phyloP scores from a whole-genome alignment of 352 stramenopile species.

The Pseudoperonospora humuli region DNA sequence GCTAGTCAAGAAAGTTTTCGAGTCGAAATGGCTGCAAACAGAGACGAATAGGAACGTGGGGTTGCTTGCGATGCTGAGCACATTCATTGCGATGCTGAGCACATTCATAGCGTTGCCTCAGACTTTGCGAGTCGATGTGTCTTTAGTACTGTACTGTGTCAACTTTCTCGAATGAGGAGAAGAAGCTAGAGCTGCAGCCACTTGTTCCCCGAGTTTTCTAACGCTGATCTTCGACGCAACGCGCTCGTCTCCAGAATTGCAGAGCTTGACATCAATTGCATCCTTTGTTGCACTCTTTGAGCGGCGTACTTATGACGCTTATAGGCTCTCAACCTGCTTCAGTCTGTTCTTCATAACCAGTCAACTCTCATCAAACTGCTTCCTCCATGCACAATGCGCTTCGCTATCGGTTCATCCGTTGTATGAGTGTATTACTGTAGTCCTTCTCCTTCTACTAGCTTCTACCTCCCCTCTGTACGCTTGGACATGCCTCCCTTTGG shows the following conservation, averaged over 20 bases:
- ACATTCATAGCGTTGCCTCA: constrained; percentile 1
- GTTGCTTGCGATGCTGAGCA: constrained; percentile 6
- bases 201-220: constrained; percentile 21
- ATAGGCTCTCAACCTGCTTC: constrained; percentile 18
- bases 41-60: constrained; percentile 7
- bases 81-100: constrained; percentile 2
- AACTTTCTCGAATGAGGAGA: constrained; percentile 7
- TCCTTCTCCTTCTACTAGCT: background rate
- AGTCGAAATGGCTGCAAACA: constrained; percentile 7
- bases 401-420: constrained; percentile 4
- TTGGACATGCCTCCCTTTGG: constrained; percentile 68
- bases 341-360: constrained; percentile 8
- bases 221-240: constrained; percentile 3
- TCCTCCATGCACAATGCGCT: constrained; percentile 2
- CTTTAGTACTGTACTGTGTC: background rate
- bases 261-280: constrained; percentile 5
- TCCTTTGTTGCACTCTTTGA: constrained; percentile 25
- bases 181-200: constrained; percentile 17
- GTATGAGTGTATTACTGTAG: background rate
- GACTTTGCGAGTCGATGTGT: background rate
- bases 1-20: constrained; percentile 3
- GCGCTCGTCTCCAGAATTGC: background rate
- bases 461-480: constrained; percentile 21
- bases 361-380: constrained; percentile 11
- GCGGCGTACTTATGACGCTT: constrained; percentile 14